phyloP scores from a whole-genome alignment of 306 rosid genomes.

The Acacia melanoxylon region DNA sequence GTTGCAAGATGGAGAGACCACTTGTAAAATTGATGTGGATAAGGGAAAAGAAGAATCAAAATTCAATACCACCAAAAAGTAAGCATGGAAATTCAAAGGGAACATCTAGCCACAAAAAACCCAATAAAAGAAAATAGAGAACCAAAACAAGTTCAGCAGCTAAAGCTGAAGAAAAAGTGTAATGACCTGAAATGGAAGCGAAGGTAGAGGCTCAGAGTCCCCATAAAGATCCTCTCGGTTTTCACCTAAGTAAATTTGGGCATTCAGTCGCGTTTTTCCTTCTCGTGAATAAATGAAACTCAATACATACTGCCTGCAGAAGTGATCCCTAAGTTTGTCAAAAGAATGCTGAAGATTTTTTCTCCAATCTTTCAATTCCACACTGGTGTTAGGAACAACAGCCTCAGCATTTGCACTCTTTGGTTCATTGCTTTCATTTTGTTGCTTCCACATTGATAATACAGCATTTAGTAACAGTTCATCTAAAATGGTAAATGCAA shows the following conservation, averaged over 20 bases:
- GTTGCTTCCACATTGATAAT: slow-evolving; percentile 65
- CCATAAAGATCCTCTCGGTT: slow-evolving; percentile 61
- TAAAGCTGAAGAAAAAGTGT: slow-evolving; percentile 32
- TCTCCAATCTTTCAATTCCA: slow-evolving; percentile 90
- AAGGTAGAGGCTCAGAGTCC: slow-evolving; percentile 77
- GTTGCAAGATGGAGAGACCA: background rate
- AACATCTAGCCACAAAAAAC: slow-evolving; percentile 3
- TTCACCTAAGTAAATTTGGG: slow-evolving; percentile 70
- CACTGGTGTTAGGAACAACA: slow-evolving; percentile 46
- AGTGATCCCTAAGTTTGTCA: slow-evolving; percentile 95
- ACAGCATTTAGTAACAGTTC: slow-evolving; percentile 82
- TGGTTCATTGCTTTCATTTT: slow-evolving; percentile 54
- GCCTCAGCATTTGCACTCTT: slow-evolving; percentile 52
- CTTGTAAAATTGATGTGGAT: background rate
- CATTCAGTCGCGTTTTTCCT: slow-evolving; percentile 84
- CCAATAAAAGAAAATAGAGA: background rate
- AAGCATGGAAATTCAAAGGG: slow-evolving; percentile 23
- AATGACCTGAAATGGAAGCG: slow-evolving; percentile 96
- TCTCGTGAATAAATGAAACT: slow-evolving; percentile 96
- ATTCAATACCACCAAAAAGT: slow-evolving; percentile 5
- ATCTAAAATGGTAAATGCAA: slow-evolving; percentile 88
- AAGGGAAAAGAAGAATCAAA: background rate
- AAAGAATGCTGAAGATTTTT: slow-evolving; percentile 91
- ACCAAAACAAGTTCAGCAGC: slow-evolving; percentile 16
- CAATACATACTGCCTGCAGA: slow-evolving; percentile 86